A percentile compares a stretch with the other conserved stretches of the same genome.
phyloP scores from a whole-genome alignment of 2,329 filamentous ascomycete species.

The Sporothrix luriei region DNA sequence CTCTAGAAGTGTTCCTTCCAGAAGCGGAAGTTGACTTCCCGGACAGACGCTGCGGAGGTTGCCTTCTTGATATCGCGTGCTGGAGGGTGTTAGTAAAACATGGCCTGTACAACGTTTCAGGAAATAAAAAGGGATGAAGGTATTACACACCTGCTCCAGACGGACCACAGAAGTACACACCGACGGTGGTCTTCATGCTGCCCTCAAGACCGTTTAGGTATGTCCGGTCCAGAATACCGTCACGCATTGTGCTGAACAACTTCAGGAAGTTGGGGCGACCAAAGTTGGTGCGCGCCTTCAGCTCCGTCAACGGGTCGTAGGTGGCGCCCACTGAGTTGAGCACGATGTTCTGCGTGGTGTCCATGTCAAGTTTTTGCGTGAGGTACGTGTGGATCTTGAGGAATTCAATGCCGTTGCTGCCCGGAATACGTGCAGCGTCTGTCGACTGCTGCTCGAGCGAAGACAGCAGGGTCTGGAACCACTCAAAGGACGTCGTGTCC shows the following conservation, averaged over 20 bases:
- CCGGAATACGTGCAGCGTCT: slow-evolving; percentile 66
- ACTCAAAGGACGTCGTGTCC: slow-evolving; percentile 93
- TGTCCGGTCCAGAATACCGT: slow-evolving; percentile 80
- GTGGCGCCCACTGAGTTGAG: slow-evolving; percentile 90
- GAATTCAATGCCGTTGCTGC: slow-evolving; percentile 76
- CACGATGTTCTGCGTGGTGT: slow-evolving; percentile 95
- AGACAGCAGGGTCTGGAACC: slow-evolving; percentile 93
- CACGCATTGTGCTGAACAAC: slow-evolving; percentile 80
- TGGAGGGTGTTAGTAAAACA: slow-evolving; percentile 47
- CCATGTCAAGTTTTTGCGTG: slow-evolving; percentile 86
- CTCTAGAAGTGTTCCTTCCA: slow-evolving; percentile 91
- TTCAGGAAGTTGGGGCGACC: slow-evolving; percentile 86
- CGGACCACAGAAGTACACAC: slow-evolving; percentile 97
- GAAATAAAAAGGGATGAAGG: too few relatives aligned
- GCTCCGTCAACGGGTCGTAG: slow-evolving; percentile 87
- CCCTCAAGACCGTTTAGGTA: slow-evolving; percentile 83
- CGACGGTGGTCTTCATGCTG: slow-evolving; percentile 78
- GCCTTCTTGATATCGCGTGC: slow-evolving; percentile 85
- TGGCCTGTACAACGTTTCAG: neutral
- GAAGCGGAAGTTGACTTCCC: slow-evolving; percentile 90
- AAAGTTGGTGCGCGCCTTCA: slow-evolving; percentile 89
- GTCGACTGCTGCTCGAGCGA: slow-evolving; percentile 86
- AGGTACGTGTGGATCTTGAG: slow-evolving; percentile 97
- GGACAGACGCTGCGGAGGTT: slow-evolving; percentile 69
- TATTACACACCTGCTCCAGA: slow-evolving; percentile 62